phyloP scores from a whole-genome alignment of 805 yeast species.

The Myxozyma nipponensis region DNA sequence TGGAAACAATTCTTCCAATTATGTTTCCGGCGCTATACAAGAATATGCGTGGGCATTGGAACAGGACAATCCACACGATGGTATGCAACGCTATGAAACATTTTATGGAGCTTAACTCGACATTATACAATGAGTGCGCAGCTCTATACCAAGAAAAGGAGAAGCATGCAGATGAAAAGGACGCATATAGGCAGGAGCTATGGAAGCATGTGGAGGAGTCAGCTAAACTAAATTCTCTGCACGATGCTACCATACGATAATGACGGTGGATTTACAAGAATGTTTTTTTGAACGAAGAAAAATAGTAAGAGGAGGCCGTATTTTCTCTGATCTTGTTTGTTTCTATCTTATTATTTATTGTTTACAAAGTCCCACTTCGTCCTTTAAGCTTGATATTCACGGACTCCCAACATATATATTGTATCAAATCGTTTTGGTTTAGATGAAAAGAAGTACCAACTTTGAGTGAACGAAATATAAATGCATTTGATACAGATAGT shows the following conservation, averaged over 20 bases:
- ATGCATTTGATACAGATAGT: background rate
- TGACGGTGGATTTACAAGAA: no score
- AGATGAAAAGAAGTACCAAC: background rate
- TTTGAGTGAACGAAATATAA: background rate
- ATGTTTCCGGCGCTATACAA: constrained; percentile 87
- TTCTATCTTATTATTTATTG: no score
- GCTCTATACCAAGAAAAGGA: constrained; percentile 40
- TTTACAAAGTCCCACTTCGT: no score
- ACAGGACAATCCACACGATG: constrained; percentile 84
- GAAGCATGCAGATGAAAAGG: constrained; percentile 36
- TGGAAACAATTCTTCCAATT: constrained; percentile 88
- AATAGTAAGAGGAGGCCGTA: no score
- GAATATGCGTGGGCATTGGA: constrained; percentile 81
- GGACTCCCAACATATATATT: no score
- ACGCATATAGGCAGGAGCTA: constrained; percentile 51
- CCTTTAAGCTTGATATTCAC: no score
- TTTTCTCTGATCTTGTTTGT: no score
- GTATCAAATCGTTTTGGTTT: no score
- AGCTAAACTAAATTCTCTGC: constrained; percentile 35
- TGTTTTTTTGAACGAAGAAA: no score
- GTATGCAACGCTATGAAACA: constrained; percentile 88
- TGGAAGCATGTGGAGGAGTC: constrained; percentile 60
- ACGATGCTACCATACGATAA: no score
- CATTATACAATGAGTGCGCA: constrained; percentile 89
- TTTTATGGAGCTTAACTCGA: constrained; percentile 89